These are phyloP conservation scores for Plantago coronopus DNA, from an alignment of 305 asterid species.

Conservation along the genomic window DNA sequence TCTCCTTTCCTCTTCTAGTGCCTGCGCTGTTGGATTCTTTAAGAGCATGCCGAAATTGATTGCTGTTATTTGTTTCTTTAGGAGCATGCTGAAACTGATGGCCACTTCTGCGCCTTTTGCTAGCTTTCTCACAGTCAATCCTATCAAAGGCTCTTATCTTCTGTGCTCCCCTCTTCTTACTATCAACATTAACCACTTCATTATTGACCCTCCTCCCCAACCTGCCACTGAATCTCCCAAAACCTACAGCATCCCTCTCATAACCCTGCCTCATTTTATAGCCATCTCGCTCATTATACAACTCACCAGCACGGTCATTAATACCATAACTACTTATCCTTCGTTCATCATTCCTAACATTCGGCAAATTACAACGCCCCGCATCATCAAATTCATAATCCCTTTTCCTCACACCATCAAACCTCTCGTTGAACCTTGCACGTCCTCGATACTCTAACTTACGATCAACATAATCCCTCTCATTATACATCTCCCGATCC, in stretches of 20 bases:
- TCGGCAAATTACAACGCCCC: conserved; percentile 9
- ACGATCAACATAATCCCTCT: conserved; percentile 13
- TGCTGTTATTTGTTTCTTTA: conserved; percentile 27
- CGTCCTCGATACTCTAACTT: conserved; percentile 2
- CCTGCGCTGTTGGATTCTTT: conserved; percentile 28
- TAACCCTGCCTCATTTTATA: conserved; percentile 36
- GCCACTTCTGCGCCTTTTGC: conserved; percentile 39
- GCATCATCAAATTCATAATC: conserved; percentile 15
- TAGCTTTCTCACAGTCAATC: conserved; percentile 46
- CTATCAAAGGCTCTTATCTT: conserved; percentile 49
- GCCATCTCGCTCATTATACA: conserved; percentile 31
- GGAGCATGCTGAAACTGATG: conserved; percentile 28
- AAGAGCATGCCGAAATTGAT: conserved; percentile 27
- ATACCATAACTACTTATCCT: conserved; percentile 27
- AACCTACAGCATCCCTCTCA: conserved; percentile 29
- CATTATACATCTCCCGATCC: conserved; percentile 16
- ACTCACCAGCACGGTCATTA: conserved; percentile 24
- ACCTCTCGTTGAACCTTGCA: conserved; percentile 6
- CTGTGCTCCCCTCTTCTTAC: conserved; percentile 43
- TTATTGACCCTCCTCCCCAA: conserved; percentile 34
- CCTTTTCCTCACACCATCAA: conserved; percentile 25
- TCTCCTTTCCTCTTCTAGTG: conserved; percentile 40
- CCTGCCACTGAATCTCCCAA: conserved; percentile 49
- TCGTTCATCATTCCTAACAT: conserved; percentile 23
- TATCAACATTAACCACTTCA: conserved; percentile 33